Evolutionary conservation across 805 yeast species (phyloP).

Genomic region (Metahyphopichia silvanorum): DNA sequence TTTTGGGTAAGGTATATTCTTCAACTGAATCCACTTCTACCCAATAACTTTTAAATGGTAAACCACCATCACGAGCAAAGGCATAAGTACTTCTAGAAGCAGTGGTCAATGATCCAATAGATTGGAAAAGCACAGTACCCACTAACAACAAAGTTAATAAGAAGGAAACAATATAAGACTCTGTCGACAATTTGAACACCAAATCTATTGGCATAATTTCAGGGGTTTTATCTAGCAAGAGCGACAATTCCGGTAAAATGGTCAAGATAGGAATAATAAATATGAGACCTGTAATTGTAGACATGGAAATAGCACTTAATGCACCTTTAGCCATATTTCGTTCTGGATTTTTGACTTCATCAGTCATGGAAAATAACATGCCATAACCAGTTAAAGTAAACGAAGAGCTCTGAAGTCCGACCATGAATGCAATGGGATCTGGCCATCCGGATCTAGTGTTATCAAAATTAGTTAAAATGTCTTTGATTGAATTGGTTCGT

Average conservation of each 20-base stretch:
- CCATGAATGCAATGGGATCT: constrained; percentile 62
- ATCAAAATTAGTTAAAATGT: constrained; percentile 65
- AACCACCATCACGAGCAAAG: constrained; percentile 79
- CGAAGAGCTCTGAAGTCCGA: constrained; percentile 76
- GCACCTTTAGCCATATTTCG: constrained; percentile 73
- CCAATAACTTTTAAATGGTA: constrained; percentile 67
- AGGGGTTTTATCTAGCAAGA: constrained; percentile 53
- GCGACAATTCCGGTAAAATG: constrained; percentile 63
- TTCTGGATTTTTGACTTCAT: constrained; percentile 77
- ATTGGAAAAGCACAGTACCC: constrained; percentile 72
- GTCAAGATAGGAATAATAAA: constrained; percentile 70
- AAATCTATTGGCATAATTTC: constrained; percentile 76
- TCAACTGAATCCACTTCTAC: constrained; percentile 57
- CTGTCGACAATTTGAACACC: constrained; percentile 68
- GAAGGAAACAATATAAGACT: constrained; percentile 65
- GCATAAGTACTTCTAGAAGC: constrained; percentile 81
- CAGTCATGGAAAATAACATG: constrained; percentile 76
- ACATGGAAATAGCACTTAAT: constrained; percentile 57
- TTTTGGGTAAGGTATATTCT: constrained; percentile 61
- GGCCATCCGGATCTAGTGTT: constrained; percentile 78
- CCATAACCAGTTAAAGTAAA: constrained; percentile 83
- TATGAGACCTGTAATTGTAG: constrained; percentile 66
- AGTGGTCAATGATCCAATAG: constrained; percentile 76
- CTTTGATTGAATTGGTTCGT: constrained; percentile 55
- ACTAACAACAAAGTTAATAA: constrained; percentile 62